Evolutionary conservation across 805 yeast species (phyloP), one percentile per base, ranked within the genome.

Genomic region (Priceomyces castillae): DNA sequence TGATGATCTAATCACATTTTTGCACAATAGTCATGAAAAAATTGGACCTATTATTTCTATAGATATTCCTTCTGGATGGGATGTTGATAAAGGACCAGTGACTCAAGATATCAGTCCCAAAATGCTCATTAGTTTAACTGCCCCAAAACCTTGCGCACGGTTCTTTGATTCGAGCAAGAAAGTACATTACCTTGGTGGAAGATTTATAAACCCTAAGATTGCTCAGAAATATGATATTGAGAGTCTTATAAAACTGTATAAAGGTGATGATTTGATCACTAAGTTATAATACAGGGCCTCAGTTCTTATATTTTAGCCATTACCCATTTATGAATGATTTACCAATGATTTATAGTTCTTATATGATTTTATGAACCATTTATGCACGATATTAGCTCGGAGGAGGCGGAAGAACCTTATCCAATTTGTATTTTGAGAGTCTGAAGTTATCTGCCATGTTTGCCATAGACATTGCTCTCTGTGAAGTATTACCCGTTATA

Each of bases 1-100:
- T 59, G 79, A 76, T 34, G 72, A 66, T 6, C 51, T 69, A 37
- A 56, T 71, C 26, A 31, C 40, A 7, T 60, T 40, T 39, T 50
- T 70, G 44, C 33, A 54, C 9, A 46, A 53, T 51, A 50, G 56
- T 37, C 12, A 76, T 74, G 7, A 67, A 76, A 42, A 54, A 53
- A n/a, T 72, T 55, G 53, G 80, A 2, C 92, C 90, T 1, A 77
- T 90, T 1, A 76, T 87, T 0, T 79, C 95, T 0, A 86, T 94
- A 2, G 99, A 94, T 61, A 80, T 92, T 37, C 99, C 99, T 0
- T 86, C 96, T 2, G 96, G 97, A 0, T 94, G 99, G 99, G 92
- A 90, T 57, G 98, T 94, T 9, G 95, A 94, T 56, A 57, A 74
- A 6, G 99, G 99, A 0, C 95, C 94, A 0, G 63, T 69, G 0